Base-by-base conservation (phyloP, 2,329 filamentous ascomycete genomes). In the Aureobasidium sp. region DNA sequence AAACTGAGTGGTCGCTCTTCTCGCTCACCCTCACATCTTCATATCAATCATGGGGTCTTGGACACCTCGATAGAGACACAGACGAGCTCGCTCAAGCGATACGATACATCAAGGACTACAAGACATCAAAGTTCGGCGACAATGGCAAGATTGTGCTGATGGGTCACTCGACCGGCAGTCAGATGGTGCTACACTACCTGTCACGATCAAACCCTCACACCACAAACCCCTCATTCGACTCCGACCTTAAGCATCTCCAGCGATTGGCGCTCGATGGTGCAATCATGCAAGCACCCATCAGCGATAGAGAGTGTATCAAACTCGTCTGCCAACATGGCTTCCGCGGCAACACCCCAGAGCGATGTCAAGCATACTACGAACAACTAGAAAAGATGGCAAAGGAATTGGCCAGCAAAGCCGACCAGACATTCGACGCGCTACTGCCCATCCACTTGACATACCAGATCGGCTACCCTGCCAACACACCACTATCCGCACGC, bases 41-140 rank as follows among this genome's bases (percentile, higher is more conserved):
- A 20, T 71, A 73, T 58, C 66, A 68, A 57, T 66, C 71, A 61
- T 75, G 73, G 72, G 73, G 73, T n/a, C 66, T 73, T 1, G 72
- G 72, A 20, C 71, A 74, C 64, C 71, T 75, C 8, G 73, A 74
- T 61, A 67, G 73, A 63, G 73, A 75, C 62, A 73, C 71, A 9
- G 69, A 75, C 58, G 73, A 75, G 64, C 70, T 75, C 42, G 72
- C 73, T 17, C 63, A 68, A 61, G 73, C 63, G 29, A 29, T 64
- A 27, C 31, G 60, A 34, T 66, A 66, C 63, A 71, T 73, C 62
- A 66, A 68, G 49, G 68, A 71, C 29, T 73, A 74, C 64, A 74
- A 75, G 64, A 66, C 47, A 27, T 52, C 53, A 12, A 63, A 62
- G 9, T 65, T 64, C 11, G 65, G 64, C 22, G 44, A 60, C 12